phyloP scores from a whole-genome alignment of 1,139 yeast genomes.

The Pneumocystis murina region DNA sequence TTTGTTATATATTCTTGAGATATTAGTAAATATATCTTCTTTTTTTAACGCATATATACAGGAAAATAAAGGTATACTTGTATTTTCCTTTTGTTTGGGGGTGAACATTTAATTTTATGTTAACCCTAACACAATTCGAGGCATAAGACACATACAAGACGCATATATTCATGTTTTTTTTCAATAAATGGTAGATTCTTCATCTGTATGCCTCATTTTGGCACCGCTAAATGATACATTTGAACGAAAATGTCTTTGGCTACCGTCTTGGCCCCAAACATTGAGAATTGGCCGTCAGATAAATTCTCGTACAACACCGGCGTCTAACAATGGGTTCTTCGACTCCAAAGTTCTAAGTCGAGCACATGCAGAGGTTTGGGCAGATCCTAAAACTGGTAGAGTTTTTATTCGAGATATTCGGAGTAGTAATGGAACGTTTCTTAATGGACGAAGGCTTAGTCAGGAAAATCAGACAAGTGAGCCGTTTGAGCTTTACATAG shows the following conservation, averaged over 20 bases:
- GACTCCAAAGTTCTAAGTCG: constrained; percentile 87
- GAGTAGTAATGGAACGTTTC: constrained; percentile 87
- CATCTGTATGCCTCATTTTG: constrained; percentile 14
- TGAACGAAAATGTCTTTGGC: constrained; percentile 58
- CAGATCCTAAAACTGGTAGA: constrained; percentile 50
- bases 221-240: constrained; percentile 69
- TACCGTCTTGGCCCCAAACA: constrained; percentile 73
- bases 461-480: constrained; percentile 39
- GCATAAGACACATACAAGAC: not conserved
- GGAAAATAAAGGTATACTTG: too few species aligned
- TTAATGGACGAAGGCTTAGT: constrained; percentile 58
- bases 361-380: constrained; percentile 82
- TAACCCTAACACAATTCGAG: not conserved
- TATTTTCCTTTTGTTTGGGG: too few species aligned
- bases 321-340: constrained; percentile 76
- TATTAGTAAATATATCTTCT: too few species aligned
- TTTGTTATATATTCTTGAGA: too few species aligned
- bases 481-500: constrained; percentile 49
- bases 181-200: constrained; percentile 21
- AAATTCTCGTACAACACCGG: constrained; percentile 57
- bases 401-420: constrained; percentile 73
- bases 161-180: not conserved
- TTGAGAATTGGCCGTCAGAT: constrained; percentile 78
- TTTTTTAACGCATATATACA: too few species aligned
- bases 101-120: too few species aligned